Percentiles rank a stretch among this genome's conserved stretches.
Conservation (phyloP, 108 stramenopile species). For the Cyclotella atomus region DNA sequence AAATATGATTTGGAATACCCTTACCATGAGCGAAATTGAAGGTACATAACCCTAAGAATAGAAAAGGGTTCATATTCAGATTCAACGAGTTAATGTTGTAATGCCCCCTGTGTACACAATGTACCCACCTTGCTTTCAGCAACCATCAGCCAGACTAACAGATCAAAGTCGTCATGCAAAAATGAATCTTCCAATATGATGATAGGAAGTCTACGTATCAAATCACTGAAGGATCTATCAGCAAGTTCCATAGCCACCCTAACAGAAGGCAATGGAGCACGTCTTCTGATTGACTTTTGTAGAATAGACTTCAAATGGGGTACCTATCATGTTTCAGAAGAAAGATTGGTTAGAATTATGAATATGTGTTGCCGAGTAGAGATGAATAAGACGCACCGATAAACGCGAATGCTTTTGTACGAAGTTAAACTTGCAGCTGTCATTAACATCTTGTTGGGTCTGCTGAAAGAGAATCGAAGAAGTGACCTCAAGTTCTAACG, state of each 20-base stretch:
- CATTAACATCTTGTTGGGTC: neutral
- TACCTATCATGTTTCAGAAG: slow-evolving; percentile 12
- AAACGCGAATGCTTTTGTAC: slow-evolving; percentile 69
- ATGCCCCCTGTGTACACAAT: neutral
- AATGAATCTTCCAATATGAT: slow-evolving; percentile 91
- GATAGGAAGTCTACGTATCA: slow-evolving; percentile 86
- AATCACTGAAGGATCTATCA: slow-evolving; percentile 65
- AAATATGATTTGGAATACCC: slow-evolving; percentile 73
- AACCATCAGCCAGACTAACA: slow-evolving; percentile 92
- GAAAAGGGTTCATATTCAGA: neutral
- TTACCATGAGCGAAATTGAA: slow-evolving; percentile 28
- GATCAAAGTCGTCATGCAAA: slow-evolving; percentile 80
- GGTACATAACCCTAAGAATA: slow-evolving; percentile 34
- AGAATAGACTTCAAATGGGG: slow-evolving; percentile 87
- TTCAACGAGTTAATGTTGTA: neutral
- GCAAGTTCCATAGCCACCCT: slow-evolving; percentile 83
- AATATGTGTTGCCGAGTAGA: too few species aligned
- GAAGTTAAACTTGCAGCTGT: slow-evolving; percentile 14
- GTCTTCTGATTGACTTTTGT: slow-evolving; percentile 84
- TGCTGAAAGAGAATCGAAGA: slow-evolving; percentile 30
- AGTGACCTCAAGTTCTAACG: slow-evolving; percentile 35
- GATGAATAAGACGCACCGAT: slow-evolving; percentile 52
- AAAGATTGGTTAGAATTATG: neutral
- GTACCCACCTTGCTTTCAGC: slow-evolving; percentile 79
- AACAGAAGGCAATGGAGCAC: slow-evolving; percentile 79